Percentiles rank a stretch among this genome's conserved stretches.
Evolutionary conservation across 805 yeast species (phyloP).

Genomic region (Aciculoconidium aculeatum): DNA sequence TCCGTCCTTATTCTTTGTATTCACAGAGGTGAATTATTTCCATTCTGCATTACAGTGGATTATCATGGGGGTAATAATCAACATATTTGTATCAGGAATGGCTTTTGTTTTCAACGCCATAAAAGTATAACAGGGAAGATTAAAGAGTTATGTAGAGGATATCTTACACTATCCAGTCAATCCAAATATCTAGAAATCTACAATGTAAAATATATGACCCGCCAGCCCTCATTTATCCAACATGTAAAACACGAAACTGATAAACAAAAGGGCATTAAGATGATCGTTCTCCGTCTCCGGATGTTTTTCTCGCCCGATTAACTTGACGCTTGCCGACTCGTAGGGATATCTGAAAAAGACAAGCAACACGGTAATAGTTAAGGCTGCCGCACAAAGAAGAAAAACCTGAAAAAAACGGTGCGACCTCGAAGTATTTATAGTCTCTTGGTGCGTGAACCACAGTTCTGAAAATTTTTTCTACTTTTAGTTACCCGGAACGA

Average conservation of each 20-base stretch:
- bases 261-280: slow-evolving; percentile 41
- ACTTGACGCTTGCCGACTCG: slow-evolving; percentile 49
- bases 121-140: no score
- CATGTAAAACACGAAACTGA: slow-evolving; percentile 14
- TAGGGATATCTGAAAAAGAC: slow-evolving; percentile 41
- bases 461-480: slow-evolving; percentile 4
- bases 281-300: slow-evolving; percentile 31
- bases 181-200: no score
- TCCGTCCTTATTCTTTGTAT: slow-evolving; percentile 51
- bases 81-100: no score
- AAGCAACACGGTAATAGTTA: slow-evolving; percentile 48
- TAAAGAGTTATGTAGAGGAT: no score
- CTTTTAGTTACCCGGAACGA: slow-evolving; percentile 13
- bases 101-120: no score
- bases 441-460: background rate
- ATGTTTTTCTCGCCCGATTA: slow-evolving; percentile 39
- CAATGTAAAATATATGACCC: slow-evolving; percentile 40
- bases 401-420: slow-evolving; percentile 8
- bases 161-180: no score
- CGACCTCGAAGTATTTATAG: slow-evolving; percentile 1
- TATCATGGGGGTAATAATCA: slow-evolving; percentile 58
- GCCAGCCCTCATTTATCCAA: slow-evolving; percentile 38
- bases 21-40: slow-evolving; percentile 56
- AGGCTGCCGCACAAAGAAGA: slow-evolving; percentile 46
- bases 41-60: slow-evolving; percentile 60